A percentile compares a stretch with the other conserved stretches of the same genome.
Evolutionary conservation across 1,284 basidiomycete species (phyloP).

Genomic region (Cutaneotrichosporon dermatis): DNA sequence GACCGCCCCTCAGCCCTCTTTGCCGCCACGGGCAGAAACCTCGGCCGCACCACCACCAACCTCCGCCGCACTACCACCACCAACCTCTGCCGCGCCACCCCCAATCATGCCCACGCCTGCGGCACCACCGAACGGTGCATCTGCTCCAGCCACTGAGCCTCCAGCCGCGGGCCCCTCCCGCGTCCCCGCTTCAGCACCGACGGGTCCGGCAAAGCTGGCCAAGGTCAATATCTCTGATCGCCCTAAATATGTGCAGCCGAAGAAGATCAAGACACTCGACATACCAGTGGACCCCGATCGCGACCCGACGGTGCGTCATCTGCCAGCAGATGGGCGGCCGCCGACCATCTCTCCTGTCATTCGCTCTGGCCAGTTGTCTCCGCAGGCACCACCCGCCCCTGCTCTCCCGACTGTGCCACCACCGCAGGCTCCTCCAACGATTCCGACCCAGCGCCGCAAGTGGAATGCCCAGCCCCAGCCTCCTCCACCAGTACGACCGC

Average conservation of each 20-base stretch:
- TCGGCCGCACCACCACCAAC: no score
- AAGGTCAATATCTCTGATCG: conserved; percentile 6
- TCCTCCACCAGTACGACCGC: neutral
- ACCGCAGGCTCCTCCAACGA: neutral
- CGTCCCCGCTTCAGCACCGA: neutral
- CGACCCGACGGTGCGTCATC: neutral
- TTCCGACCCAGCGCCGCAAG: neutral
- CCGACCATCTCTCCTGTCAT: neutral
- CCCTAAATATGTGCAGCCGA: conserved; percentile 26
- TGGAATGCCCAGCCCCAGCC: neutral
- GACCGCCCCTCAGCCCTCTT: no score
- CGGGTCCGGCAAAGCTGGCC: neutral
- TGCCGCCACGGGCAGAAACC: no score
- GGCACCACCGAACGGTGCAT: no score
- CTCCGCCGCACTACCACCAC: no score
- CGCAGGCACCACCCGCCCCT: neutral
- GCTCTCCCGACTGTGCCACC: neutral
- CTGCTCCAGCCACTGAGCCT: neutral
- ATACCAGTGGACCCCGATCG: conserved; percentile 12
- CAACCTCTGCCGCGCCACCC: no score
- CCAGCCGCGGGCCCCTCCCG: neutral
- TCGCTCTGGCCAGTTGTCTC: no score
- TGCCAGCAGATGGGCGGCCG: neutral
- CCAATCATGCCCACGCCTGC: no score
- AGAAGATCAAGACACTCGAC: conserved; percentile 17